A percentile compares a stretch with the other conserved stretches of the same genome.
Conservation (phyloP, 2,329 filamentous ascomycete species). For the Fusarium armeniacum region DNA sequence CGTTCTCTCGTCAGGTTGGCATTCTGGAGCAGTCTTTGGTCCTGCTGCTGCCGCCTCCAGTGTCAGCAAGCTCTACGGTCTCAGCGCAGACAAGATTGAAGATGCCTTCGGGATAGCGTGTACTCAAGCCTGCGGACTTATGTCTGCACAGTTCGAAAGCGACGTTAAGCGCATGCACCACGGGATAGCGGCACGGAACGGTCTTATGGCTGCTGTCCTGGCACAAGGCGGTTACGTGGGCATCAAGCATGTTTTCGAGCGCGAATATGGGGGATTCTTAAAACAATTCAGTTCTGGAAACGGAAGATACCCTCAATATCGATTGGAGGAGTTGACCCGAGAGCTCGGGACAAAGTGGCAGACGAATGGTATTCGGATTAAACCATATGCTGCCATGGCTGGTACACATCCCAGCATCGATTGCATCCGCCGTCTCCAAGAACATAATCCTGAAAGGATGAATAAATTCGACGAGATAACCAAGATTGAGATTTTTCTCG, state of each 20-base stretch:
- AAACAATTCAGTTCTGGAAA: conserved; percentile 20
- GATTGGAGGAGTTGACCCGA: conserved; percentile 1
- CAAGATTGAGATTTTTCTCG: conserved; percentile 2
- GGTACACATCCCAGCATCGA: conserved; percentile 20
- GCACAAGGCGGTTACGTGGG: conserved; percentile 7
- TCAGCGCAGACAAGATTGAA: not conserved
- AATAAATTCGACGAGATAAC: not conserved
- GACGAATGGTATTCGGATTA: not conserved
- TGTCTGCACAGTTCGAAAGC: conserved; percentile 16
- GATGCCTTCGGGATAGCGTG: conserved; percentile 17
- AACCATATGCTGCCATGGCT: conserved; percentile 16
- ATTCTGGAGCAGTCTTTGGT: conserved; percentile 14
- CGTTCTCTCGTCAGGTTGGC: conserved; percentile 18
- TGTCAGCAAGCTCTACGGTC: conserved; percentile 8
- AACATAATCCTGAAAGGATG: not conserved
- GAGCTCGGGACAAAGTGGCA: conserved; percentile 6
- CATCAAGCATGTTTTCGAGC: conserved; percentile 16
- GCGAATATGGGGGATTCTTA: conserved; percentile 4
- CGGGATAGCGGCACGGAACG: conserved; percentile 10
- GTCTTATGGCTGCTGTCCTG: conserved; percentile 8
- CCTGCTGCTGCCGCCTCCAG: conserved; percentile 11
- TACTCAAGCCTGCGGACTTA: conserved; percentile 7
- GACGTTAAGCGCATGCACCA: conserved; percentile 20
- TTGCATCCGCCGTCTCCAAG: conserved; percentile 7
- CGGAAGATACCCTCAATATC: not conserved